These are phyloP conservation scores for Skeletonema potamos DNA, from an alignment of 108 stramenopile species.

Conservation along the genomic window DNA sequence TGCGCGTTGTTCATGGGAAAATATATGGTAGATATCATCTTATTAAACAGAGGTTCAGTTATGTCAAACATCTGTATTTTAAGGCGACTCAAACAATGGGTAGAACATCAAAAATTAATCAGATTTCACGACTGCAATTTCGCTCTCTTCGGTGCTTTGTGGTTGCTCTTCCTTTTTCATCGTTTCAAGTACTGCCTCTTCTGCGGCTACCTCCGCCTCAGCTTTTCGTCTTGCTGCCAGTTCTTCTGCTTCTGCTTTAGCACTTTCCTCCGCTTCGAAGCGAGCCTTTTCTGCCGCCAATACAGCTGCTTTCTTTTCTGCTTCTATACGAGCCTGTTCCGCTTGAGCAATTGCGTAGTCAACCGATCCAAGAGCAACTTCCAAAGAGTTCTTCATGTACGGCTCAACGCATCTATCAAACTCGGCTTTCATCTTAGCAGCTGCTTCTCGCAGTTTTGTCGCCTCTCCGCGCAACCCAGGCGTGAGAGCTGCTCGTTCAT, in stretches of 20 bases:
- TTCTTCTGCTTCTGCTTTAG: conserved; percentile 11
- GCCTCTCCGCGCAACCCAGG: conserved; percentile 79
- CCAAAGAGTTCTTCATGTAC: conserved; percentile 63
- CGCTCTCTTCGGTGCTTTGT: neutral
- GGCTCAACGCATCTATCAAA: conserved; percentile 62
- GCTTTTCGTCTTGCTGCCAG: conserved; percentile 10
- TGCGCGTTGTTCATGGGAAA: neutral
- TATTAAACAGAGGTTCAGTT: neutral
- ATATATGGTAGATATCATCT: too few relatives aligned
- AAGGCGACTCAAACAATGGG: neutral
- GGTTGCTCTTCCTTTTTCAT: neutral
- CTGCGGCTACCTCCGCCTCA: conserved; percentile 1
- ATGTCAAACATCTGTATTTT: neutral
- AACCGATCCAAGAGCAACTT: conserved; percentile 63
- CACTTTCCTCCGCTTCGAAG: conserved; percentile 8
- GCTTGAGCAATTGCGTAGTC: conserved; percentile 37
- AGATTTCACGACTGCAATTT: neutral
- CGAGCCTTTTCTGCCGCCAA: conserved; percentile 30
- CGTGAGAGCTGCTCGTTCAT: conserved; percentile 74
- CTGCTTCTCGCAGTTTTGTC: conserved; percentile 61
- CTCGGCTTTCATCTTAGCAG: conserved; percentile 56
- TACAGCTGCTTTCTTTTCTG: conserved; percentile 39
- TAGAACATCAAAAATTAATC: neutral
- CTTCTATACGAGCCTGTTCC: conserved; percentile 21
- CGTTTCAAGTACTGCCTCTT: neutral